Evolutionary conservation across 2,329 filamentous ascomycete genomes (phyloP), one percentile per base, ranked within the genome.

Genomic region (Pseudocercospora macadamiae): DNA sequence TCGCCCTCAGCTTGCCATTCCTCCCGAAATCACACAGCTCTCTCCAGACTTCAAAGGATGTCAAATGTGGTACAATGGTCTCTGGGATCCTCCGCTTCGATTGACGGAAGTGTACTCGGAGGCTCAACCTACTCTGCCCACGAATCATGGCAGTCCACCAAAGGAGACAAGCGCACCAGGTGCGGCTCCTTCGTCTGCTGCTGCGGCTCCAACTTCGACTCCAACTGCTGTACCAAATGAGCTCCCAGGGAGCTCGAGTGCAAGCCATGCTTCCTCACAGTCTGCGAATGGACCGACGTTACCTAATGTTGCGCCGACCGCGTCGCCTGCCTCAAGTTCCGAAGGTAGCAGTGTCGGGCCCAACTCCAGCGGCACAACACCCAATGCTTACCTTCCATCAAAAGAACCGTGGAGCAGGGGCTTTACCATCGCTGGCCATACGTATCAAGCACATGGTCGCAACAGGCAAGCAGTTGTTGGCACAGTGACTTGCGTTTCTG

Each of bases 61-160:
- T 45, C 65, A 69, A 54, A 62, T 71, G 61, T 68, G 62, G 60
- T 69, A 68, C 48, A 65, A 66, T 12, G 70, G 70, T n/a, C 54
- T 72, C 9, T 70, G 68, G 57, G 70, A 71, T 59, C 68, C 68
- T 4, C 68, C 68, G 14, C 49, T 67, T 8, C 65, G 65, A 1
- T 47, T 69, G 45, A 61, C 62, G n/a, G 51, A 64, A 39, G 58
- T 44, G 19, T 53, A n/a, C 3, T 55, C 57, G 14, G 62, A 53
- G 18, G 66, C 59, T 8, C 23, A 12, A 9, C 57, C 64, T 14
- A 68, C 64, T 19, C 49, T 62, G 9, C 59, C 65, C 1, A 18
- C 47, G 6, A 5, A 19, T 21, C n/a, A 32, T 14, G 52, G 23
- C 16, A 36, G 14, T 5, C 12, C 26, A 12, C 44, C 54, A 9